Percentiles rank a stretch among this genome's conserved stretches.
phyloP scores from a whole-genome alignment of 495 filamentous ascomycete species.

The Podospora appendiculata region DNA sequence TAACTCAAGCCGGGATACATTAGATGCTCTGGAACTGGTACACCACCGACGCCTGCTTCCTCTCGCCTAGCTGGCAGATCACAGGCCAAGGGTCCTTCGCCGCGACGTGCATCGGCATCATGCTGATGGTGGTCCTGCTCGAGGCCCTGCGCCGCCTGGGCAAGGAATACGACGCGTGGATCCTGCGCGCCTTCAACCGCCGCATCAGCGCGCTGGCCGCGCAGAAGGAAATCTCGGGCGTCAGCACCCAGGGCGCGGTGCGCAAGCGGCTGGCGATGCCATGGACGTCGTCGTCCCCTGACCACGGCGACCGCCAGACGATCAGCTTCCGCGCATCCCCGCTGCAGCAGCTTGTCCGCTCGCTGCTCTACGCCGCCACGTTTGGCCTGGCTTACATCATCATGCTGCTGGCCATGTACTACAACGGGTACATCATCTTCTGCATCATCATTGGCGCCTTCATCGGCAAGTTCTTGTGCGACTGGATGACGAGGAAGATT shows the following conservation, averaged over 20 bases:
- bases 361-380: slow-evolving; percentile 39
- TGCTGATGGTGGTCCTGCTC: slow-evolving; percentile 45
- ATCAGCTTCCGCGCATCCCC: slow-evolving; percentile 38
- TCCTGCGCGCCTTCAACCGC: slow-evolving; percentile 30
- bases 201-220: slow-evolving; percentile 2
- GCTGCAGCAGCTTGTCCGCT: slow-evolving; percentile 40
- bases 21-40: slow-evolving; percentile 58
- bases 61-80: slow-evolving; percentile 41
- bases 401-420: slow-evolving; percentile 51
- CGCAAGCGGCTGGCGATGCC: too few relatives aligned
- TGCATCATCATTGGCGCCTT: slow-evolving; percentile 47
- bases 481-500: slow-evolving; percentile 30
- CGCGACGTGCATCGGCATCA: slow-evolving; percentile 50
- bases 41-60: slow-evolving; percentile 45
- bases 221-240: too few relatives aligned
- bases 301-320: neutral
- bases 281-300: too few relatives aligned
- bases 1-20: slow-evolving; percentile 26
- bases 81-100: slow-evolving; percentile 41
- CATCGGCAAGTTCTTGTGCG: slow-evolving; percentile 37
- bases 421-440: slow-evolving; percentile 51
- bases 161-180: slow-evolving; percentile 46
- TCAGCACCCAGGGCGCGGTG: too few relatives aligned
- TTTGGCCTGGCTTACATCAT: slow-evolving; percentile 50
- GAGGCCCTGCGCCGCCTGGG: slow-evolving; percentile 44